Evolutionary conservation across 768 basidiomycete genomes (phyloP), one percentile per base, ranked within the genome.

Genomic region (Auricularia cornea): DNA sequence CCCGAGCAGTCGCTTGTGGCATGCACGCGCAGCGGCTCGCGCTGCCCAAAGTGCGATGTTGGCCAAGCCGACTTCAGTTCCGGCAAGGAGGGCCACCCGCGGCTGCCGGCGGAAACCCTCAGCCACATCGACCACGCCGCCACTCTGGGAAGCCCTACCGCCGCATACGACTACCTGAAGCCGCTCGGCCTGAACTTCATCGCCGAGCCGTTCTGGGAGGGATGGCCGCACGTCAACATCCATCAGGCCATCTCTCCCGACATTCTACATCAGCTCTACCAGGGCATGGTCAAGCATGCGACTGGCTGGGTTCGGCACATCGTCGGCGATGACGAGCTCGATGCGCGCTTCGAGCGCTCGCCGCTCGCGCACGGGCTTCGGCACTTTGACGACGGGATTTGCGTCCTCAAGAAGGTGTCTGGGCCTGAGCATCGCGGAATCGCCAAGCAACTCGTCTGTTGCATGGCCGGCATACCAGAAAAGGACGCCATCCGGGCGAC

Each of bases 251-350:
- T 71, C 14, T 62, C 62, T 0, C 68, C 68, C 0, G 69, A 71
- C 31, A 59, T 68, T 41, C 65, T 70, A 2, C 69, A 71, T 48
- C 68, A 69, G 51, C 51, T 69, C 0, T 59, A 62, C 33, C 64
- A 69, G n/a, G 67, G 67, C 1, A 28, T 68, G 0, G 23, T 69
- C 38, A 62, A 62, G 32, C 67, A 67, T 44, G 20, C 66, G 0
- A 30, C 66, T 3, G 2, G 4, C 1, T 69, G 68, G 68, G 20
- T 40, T 1, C 28, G 30, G 18, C 3, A 29, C 0, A 28, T 64
- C 35, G 51, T 67, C 16, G 71, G 72, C 1, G 63, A 67, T 10
- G 66, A 60, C 5, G 77, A 80, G 62, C 71, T 80, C 51, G 66
- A 67, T 56, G 14, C 23, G 12, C 60, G 66, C 3, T 38, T 67